These are phyloP conservation scores for Bruguiera sexangula DNA, from an alignment of 345 rosid species.

Conservation along the genomic window DNA sequence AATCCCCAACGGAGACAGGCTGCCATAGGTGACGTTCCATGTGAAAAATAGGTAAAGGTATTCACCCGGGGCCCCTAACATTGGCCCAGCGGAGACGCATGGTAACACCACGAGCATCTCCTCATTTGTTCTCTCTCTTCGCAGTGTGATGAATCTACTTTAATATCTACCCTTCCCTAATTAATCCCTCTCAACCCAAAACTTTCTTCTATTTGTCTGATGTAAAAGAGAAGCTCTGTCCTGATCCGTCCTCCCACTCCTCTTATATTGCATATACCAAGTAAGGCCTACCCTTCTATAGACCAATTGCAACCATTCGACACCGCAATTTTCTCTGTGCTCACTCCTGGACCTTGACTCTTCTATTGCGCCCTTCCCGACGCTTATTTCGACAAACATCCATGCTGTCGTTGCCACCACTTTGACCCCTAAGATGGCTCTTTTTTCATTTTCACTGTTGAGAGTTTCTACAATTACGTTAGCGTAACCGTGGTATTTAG, in stretches of 20 bases:
- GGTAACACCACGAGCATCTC: slow-evolving; percentile 33
- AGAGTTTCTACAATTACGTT: too few species aligned
- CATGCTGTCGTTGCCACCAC: background rate
- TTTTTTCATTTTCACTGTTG: background rate
- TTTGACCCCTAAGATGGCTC: background rate
- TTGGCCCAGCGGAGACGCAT: slow-evolving; percentile 36
- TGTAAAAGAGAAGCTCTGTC: too few species aligned
- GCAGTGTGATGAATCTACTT: too few species aligned
- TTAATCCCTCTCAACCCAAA: background rate
- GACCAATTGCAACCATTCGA: background rate
- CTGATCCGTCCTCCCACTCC: too few species aligned
- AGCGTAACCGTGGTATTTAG: too few species aligned
- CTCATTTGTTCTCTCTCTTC: slow-evolving; percentile 5
- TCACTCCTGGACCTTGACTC: background rate
- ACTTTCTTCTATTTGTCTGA: background rate
- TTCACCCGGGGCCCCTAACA: slow-evolving; percentile 39
- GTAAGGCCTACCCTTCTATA: background rate
- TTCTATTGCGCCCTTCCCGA: slow-evolving; percentile 10
- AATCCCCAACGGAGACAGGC: slow-evolving; percentile 51
- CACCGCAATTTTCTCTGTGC: background rate
- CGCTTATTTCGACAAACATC: background rate
- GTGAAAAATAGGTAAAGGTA: slow-evolving; percentile 57
- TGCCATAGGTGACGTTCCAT: slow-evolving; percentile 75
- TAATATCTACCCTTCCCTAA: background rate
- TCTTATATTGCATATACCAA: too few species aligned